These are phyloP conservation scores for Skeletonema grethae DNA, from an alignment of 108 stramenopile genomes.

Conservation along the genomic window DNA sequence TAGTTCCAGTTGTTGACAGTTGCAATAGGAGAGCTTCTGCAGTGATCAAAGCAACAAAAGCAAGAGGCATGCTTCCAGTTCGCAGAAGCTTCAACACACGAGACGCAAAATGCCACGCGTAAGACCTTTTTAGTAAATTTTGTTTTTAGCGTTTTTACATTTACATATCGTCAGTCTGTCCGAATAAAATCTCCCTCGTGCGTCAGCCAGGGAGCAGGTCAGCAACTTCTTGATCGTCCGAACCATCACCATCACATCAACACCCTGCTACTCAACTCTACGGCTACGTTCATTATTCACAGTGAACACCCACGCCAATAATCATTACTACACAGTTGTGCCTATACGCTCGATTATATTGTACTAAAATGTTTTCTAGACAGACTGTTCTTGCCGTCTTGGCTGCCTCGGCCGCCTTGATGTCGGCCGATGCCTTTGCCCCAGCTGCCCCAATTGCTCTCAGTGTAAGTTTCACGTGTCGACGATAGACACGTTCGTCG, in stretches of 20 bases:
- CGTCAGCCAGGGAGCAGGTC: neutral
- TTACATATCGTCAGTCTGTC: neutral
- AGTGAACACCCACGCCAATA: neutral
- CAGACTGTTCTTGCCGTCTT: slow-evolving; percentile 22
- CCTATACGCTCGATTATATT: too few relatives aligned
- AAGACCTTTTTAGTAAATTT: neutral
- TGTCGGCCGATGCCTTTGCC: slow-evolving; percentile 28
- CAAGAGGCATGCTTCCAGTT: neutral
- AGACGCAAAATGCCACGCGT: neutral
- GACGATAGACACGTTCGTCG: neutral
- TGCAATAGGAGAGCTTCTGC: neutral
- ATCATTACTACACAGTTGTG: neutral
- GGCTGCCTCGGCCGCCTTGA: slow-evolving; percentile 26
- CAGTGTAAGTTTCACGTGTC: slow-evolving; percentile 8
- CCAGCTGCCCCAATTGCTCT: slow-evolving; percentile 8
- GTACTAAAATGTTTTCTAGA: slow-evolving; percentile 22
- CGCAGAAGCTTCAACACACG: neutral
- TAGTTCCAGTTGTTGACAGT: neutral
- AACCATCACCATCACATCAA: slow-evolving; percentile 10
- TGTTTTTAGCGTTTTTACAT: neutral
- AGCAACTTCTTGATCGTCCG: neutral
- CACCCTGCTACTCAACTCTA: neutral
- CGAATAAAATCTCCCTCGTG: neutral
- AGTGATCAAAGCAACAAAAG: neutral
- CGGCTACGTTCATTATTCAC: neutral